A percentile compares a stretch with the other conserved stretches of the same genome.
phyloP scores from a whole-genome alignment of 2,329 filamentous ascomycete genomes.

The Colletotrichum sp. region DNA sequence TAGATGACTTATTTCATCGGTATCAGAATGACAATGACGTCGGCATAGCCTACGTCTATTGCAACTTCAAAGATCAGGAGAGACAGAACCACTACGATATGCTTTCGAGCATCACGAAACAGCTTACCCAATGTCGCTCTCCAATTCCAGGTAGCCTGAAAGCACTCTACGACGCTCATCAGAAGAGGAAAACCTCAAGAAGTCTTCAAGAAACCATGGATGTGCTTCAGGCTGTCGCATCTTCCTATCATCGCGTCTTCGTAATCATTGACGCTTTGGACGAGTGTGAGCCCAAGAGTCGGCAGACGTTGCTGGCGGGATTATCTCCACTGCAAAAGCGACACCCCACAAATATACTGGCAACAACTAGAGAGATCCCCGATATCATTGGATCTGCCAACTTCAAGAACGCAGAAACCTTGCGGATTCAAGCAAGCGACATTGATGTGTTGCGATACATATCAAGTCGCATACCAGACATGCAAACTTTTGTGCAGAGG shows the following conservation, averaged over 20 bases:
- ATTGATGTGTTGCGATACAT: conserved; percentile 22
- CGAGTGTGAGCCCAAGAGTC: not conserved
- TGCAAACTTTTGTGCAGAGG: not conserved
- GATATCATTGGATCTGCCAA: fast-evolving
- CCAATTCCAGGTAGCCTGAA: conserved; percentile 25
- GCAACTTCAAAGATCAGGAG: conserved; percentile 30
- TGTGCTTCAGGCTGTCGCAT: not conserved
- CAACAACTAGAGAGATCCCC: fast-evolving
- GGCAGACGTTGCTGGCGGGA: not conserved
- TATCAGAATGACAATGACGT: conserved; percentile 21
- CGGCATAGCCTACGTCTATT: conserved; percentile 37
- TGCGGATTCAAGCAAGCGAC: conserved; percentile 12
- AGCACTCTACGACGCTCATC: not conserved
- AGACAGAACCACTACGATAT: conserved; percentile 29
- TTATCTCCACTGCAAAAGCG: not conserved
- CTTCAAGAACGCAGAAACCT: not conserved
- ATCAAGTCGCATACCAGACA: not conserved
- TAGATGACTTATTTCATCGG: conserved; percentile 13
- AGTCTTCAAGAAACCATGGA: fast-evolving
- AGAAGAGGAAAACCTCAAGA: fast-evolving
- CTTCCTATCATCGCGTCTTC: fast-evolving
- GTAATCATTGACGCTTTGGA: not conserved
- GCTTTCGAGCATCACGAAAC: conserved; percentile 34
- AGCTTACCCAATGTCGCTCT: conserved; percentile 28
- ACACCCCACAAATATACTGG: fast-evolving